These are phyloP conservation scores for Micractinium conductrix DNA, from an alignment of 139 green algal genomes.

Conservation along the genomic window DNA sequence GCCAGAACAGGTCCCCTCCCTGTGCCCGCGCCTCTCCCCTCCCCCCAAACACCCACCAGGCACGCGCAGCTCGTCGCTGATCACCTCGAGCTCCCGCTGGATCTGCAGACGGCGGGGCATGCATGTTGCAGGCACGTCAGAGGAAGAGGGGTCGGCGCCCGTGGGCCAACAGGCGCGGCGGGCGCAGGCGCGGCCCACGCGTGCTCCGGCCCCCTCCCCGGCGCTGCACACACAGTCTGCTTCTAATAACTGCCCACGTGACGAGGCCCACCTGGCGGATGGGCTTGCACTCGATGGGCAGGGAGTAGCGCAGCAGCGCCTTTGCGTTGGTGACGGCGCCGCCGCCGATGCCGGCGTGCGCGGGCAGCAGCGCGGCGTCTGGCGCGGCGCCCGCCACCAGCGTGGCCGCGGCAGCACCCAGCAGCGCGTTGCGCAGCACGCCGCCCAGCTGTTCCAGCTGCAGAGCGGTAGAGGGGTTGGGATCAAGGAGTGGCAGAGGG, in stretches of 20 bases:
- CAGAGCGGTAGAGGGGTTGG: neutral
- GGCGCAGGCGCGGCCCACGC: too few relatives aligned
- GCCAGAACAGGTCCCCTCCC: too few relatives aligned
- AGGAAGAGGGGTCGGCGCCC: too few relatives aligned
- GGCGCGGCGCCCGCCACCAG: slow-evolving; percentile 19
- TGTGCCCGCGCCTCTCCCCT: too few relatives aligned
- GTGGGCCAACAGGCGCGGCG: too few relatives aligned
- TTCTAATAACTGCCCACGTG: too few relatives aligned
- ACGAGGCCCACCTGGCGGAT: too few relatives aligned
- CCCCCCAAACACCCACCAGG: slow-evolving; percentile 24
- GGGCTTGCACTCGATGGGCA: slow-evolving; percentile 95
- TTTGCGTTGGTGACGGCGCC: slow-evolving; percentile 74
- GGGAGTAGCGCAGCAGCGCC: slow-evolving; percentile 92
- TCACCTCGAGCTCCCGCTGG: slow-evolving; percentile 89
- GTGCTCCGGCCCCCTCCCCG: too few relatives aligned
- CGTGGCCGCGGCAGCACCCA: slow-evolving; percentile 22
- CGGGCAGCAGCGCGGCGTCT: slow-evolving; percentile 1
- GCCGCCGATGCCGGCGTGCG: slow-evolving; percentile 28
- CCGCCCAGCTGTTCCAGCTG: slow-evolving; percentile 29
- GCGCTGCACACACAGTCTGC: too few relatives aligned
- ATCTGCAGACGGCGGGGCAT: too few relatives aligned
- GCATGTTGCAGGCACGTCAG: too few relatives aligned
- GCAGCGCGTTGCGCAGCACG: slow-evolving; percentile 21
- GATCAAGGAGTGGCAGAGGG: neutral
- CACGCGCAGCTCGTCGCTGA: slow-evolving; percentile 86